A percentile compares a stretch with the other conserved stretches of the same genome.
Conservation (phyloP, 129 eudicot genomes). For the Gnaphalium uliginosum region DNA sequence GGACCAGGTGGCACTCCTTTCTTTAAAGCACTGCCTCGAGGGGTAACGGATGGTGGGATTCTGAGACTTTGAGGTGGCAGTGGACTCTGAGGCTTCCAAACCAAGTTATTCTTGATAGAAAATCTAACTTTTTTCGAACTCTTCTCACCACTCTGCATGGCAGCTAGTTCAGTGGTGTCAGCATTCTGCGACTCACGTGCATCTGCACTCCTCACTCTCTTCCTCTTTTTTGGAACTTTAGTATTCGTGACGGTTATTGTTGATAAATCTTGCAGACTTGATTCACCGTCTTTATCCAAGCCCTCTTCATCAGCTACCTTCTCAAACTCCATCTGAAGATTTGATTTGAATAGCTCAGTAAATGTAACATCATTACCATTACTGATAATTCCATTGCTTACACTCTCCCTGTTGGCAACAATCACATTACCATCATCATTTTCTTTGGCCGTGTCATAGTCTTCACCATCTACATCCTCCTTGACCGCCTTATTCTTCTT, state of each 20-base stretch:
- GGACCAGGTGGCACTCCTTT: constrained; percentile 97
- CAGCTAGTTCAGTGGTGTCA: constrained; percentile 27
- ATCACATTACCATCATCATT: constrained; percentile 31
- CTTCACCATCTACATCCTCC: constrained; percentile 25
- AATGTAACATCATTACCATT: constrained; percentile 34
- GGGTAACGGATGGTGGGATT: constrained; percentile 88
- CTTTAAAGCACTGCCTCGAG: constrained; percentile 94
- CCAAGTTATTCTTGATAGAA: constrained; percentile 83
- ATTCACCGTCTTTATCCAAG: constrained; percentile 47
- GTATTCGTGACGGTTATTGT: constrained; percentile 19
- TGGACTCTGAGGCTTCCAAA: constrained; percentile 92
- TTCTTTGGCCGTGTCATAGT: constrained; percentile 33
- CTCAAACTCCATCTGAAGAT: constrained; percentile 87
- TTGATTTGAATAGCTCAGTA: constrained; percentile 58
- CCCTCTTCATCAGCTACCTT: constrained; percentile 69
- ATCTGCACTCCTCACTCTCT: constrained; percentile 43
- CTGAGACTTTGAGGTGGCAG: constrained; percentile 83
- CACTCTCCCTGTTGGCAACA: constrained; percentile 27
- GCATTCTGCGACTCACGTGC: constrained; percentile 12
- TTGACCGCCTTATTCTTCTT: constrained; percentile 43
- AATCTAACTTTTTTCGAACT: constrained; percentile 80
- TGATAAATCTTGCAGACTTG: constrained; percentile 42
- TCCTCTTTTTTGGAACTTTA: constrained; percentile 54
- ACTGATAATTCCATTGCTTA: constrained; percentile 23
- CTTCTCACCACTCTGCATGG: constrained; percentile 56